phyloP scores from a whole-genome alignment of 1,284 basidiomycete species.

The Ceratobasidium papillatum region DNA sequence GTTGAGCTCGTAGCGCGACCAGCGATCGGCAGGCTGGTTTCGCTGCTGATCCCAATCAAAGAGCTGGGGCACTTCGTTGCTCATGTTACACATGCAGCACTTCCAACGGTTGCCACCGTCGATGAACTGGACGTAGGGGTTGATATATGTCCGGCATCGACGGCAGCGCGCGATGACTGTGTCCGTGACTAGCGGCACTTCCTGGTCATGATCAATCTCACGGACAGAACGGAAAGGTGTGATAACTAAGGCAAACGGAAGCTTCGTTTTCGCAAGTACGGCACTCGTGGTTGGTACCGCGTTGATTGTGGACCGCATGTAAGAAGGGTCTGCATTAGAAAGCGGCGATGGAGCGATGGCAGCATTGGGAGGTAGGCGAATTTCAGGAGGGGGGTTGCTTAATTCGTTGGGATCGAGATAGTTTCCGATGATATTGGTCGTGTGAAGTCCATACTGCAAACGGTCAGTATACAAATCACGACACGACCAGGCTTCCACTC shows the following conservation, averaged over 20 bases:
- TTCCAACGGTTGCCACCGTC: conserved; percentile 99
- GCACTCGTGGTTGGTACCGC: conserved; percentile 93
- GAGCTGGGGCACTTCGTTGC: conserved; percentile 94
- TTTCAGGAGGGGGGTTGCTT: conserved; percentile 83
- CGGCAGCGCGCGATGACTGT: conserved; percentile 97
- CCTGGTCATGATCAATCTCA: conserved; percentile 56
- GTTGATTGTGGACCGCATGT: conserved; percentile 93
- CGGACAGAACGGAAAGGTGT: conserved; percentile 89
- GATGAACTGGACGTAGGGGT: conserved; percentile 98
- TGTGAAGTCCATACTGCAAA: conserved; percentile 69
- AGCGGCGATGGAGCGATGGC: conserved; percentile 81
- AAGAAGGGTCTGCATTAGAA: conserved; percentile 89
- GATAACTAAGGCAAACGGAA: conserved; percentile 90
- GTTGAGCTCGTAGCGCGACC: conserved; percentile 93
- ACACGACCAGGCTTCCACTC: background rate
- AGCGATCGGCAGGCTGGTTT: conserved; percentile 91
- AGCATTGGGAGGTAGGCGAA: conserved; percentile 82
- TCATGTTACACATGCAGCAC: conserved; percentile 99
- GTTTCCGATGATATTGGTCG: conserved; percentile 87
- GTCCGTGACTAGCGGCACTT: conserved; percentile 90
- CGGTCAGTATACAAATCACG: conserved; percentile 18
- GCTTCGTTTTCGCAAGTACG: conserved; percentile 90
- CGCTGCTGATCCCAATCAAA: conserved; percentile 98
- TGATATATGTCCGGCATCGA: conserved; percentile 97
- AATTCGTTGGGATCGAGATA: conserved; percentile 91